phyloP scores from a whole-genome alignment of 2,329 filamentous ascomycete genomes.

The Trichoderma pleuroti region DNA sequence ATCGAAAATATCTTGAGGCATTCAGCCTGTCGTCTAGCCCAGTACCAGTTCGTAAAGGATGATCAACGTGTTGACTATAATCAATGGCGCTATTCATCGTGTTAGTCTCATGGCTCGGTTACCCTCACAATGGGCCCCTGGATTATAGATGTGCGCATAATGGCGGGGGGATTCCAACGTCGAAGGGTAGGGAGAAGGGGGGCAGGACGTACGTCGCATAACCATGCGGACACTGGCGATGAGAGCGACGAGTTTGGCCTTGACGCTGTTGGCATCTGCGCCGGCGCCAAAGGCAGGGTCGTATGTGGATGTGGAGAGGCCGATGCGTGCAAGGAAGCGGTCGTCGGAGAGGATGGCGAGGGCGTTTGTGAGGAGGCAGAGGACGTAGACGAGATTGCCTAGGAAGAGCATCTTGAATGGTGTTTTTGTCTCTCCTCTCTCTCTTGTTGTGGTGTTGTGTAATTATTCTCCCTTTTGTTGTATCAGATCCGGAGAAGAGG shows the following conservation, averaged over 20 bases:
- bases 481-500: not conserved
- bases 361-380: slow-evolving; percentile 86
- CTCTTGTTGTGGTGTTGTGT: not conserved
- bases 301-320: slow-evolving; percentile 66
- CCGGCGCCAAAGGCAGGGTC: slow-evolving; percentile 76
- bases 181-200: not conserved
- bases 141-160: not conserved
- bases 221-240: slow-evolving; percentile 87
- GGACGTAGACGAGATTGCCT: slow-evolving; percentile 70
- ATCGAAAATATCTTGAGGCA: not conserved
- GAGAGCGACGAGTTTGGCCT: slow-evolving; percentile 82
- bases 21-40: not conserved
- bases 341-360: slow-evolving; percentile 93
- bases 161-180: not conserved
- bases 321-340: slow-evolving; percentile 82
- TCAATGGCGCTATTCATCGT: slow-evolving; percentile 67
- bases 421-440: not conserved
- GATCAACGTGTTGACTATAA: slow-evolving; percentile 76
- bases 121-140: not conserved
- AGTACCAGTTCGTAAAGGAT: slow-evolving; percentile 75
- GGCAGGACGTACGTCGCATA: slow-evolving; percentile 68
- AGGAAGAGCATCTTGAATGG: slow-evolving; percentile 60
- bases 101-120: not conserved
- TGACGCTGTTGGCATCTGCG: slow-evolving; percentile 68
- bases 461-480: not conserved